phyloP scores from a whole-genome alignment of 805 yeast genomes.

The Saccharomyces mikatae region DNA sequence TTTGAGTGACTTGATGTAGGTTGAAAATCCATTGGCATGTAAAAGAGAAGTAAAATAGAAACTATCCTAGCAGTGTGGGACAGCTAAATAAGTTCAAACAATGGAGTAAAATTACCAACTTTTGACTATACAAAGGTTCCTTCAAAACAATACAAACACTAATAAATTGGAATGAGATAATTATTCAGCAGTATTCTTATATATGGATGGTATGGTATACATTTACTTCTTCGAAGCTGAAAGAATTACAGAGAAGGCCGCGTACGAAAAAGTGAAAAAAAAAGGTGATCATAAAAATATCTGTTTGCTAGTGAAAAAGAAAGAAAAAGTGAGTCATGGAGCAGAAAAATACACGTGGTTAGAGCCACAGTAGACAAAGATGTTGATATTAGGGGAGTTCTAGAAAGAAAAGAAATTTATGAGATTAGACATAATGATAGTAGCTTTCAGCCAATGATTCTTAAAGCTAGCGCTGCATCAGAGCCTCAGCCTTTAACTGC shows the following conservation, averaged over 20 bases:
- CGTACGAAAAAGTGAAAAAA: neutral
- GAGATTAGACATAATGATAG: neutral
- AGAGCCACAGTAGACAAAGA: neutral
- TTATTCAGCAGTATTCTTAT: neutral
- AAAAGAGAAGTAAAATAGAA: neutral
- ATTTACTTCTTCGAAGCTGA: neutral
- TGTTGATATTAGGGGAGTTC: neutral
- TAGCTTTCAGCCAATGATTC: neutral
- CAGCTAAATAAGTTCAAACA: neutral
- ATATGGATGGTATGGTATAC: neutral
- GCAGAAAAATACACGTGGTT: neutral
- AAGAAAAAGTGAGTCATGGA: neutral
- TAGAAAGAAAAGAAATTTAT: neutral
- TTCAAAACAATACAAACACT: neutral
- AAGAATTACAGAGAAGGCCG: neutral
- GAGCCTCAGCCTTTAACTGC: neutral
- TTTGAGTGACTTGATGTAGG: slow-evolving; percentile 21
- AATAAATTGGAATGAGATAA: neutral
- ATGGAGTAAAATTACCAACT: neutral
- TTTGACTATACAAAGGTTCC: neutral
- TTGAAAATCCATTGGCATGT: neutral
- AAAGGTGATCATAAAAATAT: neutral
- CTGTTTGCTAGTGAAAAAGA: neutral
- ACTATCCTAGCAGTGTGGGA: neutral
- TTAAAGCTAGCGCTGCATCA: neutral